These are phyloP conservation scores for Chloranthus sessilifolius DNA, from an alignment of 164 flowering plant genomes.

Conservation along the genomic window DNA sequence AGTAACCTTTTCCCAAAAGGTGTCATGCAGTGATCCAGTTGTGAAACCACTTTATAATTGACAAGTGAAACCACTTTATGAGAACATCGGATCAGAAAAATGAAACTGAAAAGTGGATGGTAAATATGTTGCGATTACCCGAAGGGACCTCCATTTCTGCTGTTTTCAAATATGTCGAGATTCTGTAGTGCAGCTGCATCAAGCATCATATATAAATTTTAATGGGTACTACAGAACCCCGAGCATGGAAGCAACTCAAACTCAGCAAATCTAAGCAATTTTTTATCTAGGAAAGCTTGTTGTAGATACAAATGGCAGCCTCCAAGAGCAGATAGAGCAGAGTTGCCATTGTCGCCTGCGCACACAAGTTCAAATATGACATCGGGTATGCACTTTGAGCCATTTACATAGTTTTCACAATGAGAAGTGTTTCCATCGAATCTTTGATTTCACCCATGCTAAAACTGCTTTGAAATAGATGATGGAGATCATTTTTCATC, in stretches of 20 bases:
- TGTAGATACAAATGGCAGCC: slow-evolving; percentile 74
- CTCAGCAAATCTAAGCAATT: slow-evolving; percentile 82
- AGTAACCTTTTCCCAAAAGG: slow-evolving; percentile 92
- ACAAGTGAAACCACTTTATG: slow-evolving; percentile 14
- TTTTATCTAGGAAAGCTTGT: slow-evolving; percentile 77
- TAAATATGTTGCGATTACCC: slow-evolving; percentile 42
- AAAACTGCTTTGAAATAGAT: slow-evolving; percentile 35
- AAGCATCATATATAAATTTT: slow-evolving; percentile 74
- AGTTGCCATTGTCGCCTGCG: slow-evolving; percentile 45
- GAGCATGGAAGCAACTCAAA: slow-evolving; percentile 75
- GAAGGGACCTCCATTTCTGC: slow-evolving; percentile 64
- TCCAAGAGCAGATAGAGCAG: slow-evolving; percentile 92
- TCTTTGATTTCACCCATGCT: slow-evolving; percentile 15
- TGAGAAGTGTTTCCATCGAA: slow-evolving; percentile 42
- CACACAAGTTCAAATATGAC: slow-evolving; percentile 45
- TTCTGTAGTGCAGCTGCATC: slow-evolving; percentile 94
- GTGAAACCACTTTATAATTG: slow-evolving; percentile 71
- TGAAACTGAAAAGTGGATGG: background rate
- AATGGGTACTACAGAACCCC: slow-evolving; percentile 38
- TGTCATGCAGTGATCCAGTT: slow-evolving; percentile 85
- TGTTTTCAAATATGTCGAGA: slow-evolving; percentile 95
- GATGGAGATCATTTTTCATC: slow-evolving; percentile 58
- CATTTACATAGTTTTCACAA: slow-evolving; percentile 17
- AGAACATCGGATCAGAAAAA: slow-evolving; percentile 4
- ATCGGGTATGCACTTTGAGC: slow-evolving; percentile 43